These are phyloP conservation scores for Aspergillus sclerotialis DNA, from an alignment of 2,329 filamentous ascomycete species.

Conservation along the genomic window DNA sequence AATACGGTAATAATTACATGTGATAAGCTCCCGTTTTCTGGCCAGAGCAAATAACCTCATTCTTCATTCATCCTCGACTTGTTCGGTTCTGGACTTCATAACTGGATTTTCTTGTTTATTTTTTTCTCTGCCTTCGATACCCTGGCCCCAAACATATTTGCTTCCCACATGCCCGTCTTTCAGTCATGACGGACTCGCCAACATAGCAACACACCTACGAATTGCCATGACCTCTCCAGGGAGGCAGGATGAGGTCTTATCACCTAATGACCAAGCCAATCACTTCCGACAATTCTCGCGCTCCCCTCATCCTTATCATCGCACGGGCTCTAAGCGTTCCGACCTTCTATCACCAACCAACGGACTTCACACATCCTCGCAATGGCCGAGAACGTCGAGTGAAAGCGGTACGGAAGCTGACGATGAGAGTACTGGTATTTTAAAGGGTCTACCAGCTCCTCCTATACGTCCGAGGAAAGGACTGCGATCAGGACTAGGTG, in stretches of 20 bases:
- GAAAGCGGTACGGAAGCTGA: slow-evolving; percentile 94
- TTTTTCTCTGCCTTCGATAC: too few species aligned
- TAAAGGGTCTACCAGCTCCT: slow-evolving; percentile 78
- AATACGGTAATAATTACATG: too few species aligned
- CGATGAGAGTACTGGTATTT: slow-evolving; percentile 69
- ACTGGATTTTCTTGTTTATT: too few species aligned
- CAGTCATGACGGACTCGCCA: slow-evolving; percentile 23
- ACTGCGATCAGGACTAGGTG: slow-evolving; percentile 44
- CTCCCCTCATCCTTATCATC: slow-evolving; percentile 63
- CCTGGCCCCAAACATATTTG: too few species aligned
- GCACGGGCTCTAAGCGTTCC: slow-evolving; percentile 50
- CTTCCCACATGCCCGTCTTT: slow-evolving; percentile 2
- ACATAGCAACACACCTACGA: slow-evolving; percentile 12
- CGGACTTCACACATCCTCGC: slow-evolving; percentile 27
- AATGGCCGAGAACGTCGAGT: slow-evolving; percentile 58
- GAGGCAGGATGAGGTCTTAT: slow-evolving; percentile 22
- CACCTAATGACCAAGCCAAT: slow-evolving; percentile 12
- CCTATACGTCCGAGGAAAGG: slow-evolving; percentile 69
- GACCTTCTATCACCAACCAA: slow-evolving; percentile 35
- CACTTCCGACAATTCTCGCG: slow-evolving; percentile 48
- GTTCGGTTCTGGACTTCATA: not conserved
- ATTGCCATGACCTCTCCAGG: slow-evolving; percentile 25
- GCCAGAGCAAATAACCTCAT: too few species aligned
- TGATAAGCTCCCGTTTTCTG: too few species aligned
- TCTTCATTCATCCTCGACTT: too few species aligned